Evolutionary conservation across 2,329 filamentous ascomycete species (phyloP).

Genomic region (Colletotrichum orbiculare): DNA sequence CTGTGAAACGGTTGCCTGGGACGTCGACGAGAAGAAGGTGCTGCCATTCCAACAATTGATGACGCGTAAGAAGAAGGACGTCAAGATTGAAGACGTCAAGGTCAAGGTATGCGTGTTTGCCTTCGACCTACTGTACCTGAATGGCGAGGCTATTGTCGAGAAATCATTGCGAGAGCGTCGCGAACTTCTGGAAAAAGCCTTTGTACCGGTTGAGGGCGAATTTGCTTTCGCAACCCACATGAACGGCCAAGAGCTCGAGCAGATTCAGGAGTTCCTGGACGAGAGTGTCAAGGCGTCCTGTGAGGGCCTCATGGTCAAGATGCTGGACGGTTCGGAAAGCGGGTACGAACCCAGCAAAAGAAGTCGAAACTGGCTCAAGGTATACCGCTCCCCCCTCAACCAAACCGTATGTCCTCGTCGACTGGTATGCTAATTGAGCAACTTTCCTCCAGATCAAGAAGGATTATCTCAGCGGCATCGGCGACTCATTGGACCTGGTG

Average conservation of each 20-base stretch:
- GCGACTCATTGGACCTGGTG: conserved; percentile 95
- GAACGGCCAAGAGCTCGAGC: conserved; percentile 88
- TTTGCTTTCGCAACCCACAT: conserved; percentile 90
- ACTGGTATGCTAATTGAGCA: conserved; percentile 9
- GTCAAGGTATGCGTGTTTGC: conserved; percentile 98
- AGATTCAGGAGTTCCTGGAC: conserved; percentile 92
- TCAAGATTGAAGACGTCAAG: conserved; percentile 94
- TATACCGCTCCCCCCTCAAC: conserved; percentile 48
- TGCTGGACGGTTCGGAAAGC: conserved; percentile 92
- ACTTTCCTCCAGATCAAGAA: conserved; percentile 82
- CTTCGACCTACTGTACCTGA: conserved; percentile 93
- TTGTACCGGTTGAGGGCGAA: conserved; percentile 84
- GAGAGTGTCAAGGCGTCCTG: conserved; percentile 96
- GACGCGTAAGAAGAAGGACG: conserved; percentile 97
- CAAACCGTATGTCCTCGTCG: neutral
- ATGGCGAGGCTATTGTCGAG: conserved; percentile 89
- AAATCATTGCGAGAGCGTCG: conserved; percentile 87
- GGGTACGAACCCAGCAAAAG: conserved; percentile 97
- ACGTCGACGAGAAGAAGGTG: conserved; percentile 93
- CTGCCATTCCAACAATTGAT: conserved; percentile 97
- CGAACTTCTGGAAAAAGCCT: conserved; percentile 77
- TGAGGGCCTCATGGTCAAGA: conserved; percentile 99
- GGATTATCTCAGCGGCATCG: conserved; percentile 93
- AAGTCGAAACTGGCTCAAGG: conserved; percentile 98
- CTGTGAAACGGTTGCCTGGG: conserved; percentile 98